These are phyloP conservation scores for Russula sp. DNA, from an alignment of 768 basidiomycete species.

Conservation along the genomic window DNA sequence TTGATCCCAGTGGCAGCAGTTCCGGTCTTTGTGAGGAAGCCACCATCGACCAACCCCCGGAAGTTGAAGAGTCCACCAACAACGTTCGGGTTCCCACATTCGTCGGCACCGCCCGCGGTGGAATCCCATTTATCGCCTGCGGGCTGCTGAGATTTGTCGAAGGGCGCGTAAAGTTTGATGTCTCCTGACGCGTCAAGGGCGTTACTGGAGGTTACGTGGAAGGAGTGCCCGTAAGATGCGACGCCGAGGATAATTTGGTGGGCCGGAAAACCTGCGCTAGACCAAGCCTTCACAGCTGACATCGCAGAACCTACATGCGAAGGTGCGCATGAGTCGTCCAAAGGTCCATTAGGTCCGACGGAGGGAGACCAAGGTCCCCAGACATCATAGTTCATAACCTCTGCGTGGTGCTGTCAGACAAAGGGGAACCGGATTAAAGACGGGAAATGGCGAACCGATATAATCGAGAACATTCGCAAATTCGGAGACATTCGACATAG, in stretches of 20 bases:
- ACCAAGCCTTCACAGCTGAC: conserved; percentile 74
- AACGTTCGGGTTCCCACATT: conserved; percentile 47
- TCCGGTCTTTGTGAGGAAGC: not conserved
- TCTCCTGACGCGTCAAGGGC: conserved; percentile 14
- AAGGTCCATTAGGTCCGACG: conserved; percentile 81
- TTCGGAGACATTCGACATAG: conserved; percentile 57
- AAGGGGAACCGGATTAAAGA: conserved; percentile 21
- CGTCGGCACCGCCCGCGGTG: conserved; percentile 38
- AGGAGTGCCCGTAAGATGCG: conserved; percentile 73
- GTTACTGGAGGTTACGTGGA: conserved; percentile 36
- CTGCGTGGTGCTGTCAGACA: not conserved
- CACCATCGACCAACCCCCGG: conserved; percentile 45
- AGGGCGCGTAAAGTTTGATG: conserved; percentile 16
- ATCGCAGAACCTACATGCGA: conserved; percentile 66
- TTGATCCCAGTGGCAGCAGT: not conserved
- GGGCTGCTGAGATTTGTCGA: conserved; percentile 16
- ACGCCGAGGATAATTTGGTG: conserved; percentile 76
- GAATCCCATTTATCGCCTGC: conserved; percentile 45
- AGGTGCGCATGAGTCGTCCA: conserved; percentile 69
- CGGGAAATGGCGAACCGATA: conserved; percentile 53
- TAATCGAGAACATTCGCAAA: conserved; percentile 40
- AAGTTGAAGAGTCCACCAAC: conserved; percentile 52
- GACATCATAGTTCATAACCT: conserved; percentile 67
- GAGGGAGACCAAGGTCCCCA: conserved; percentile 47
- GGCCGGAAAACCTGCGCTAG: conserved; percentile 62